A percentile compares a stretch with the other conserved stretches of the same genome.
Evolutionary conservation across 1,284 basidiomycete species (phyloP).

Genomic region (Rhodotorula sp.): DNA sequence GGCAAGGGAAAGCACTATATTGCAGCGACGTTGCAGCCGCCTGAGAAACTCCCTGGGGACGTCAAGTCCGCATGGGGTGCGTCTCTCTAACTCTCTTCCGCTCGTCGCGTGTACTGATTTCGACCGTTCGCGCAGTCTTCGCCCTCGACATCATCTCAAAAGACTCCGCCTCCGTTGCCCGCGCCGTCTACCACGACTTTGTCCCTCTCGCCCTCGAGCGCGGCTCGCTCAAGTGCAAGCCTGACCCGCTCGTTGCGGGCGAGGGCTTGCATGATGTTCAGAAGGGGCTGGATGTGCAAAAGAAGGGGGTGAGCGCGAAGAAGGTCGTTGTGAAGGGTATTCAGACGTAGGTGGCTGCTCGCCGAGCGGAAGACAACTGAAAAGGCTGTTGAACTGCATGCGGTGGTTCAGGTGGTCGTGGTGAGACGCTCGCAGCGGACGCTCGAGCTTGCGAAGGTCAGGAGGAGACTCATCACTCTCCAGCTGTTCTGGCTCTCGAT

Average conservation of each 20-base stretch:
- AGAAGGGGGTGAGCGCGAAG: conserved; percentile 36
- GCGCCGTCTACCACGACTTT: conserved; percentile 32
- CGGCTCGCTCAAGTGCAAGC: conserved; percentile 25
- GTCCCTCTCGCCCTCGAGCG: conserved; percentile 27
- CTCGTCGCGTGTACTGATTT: background rate
- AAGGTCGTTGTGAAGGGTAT: conserved; percentile 32
- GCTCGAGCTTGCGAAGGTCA: too few relatives aligned
- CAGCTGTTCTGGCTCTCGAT: too few relatives aligned
- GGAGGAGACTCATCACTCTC: too few relatives aligned
- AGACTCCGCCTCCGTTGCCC: conserved; percentile 3
- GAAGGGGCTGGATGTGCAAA: conserved; percentile 27
- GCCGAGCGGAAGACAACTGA: too few relatives aligned
- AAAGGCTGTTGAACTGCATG: too few relatives aligned
- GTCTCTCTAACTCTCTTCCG: background rate
- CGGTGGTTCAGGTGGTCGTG: too few relatives aligned
- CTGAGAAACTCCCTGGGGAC: conserved; percentile 17
- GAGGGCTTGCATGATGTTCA: conserved; percentile 31
- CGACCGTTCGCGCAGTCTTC: background rate
- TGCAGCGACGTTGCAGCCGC: conserved; percentile 33
- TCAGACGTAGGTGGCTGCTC: background rate
- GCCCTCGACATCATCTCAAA: conserved; percentile 1
- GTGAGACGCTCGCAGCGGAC: too few relatives aligned
- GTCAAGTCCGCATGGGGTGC: conserved; percentile 24
- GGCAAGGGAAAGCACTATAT: conserved; percentile 25
- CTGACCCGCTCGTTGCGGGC: conserved; percentile 33